A percentile compares a stretch with the other conserved stretches of the same genome.
Evolutionary conservation across 305 asterid genomes (phyloP).

Genomic region (Solanum hybrid): DNA sequence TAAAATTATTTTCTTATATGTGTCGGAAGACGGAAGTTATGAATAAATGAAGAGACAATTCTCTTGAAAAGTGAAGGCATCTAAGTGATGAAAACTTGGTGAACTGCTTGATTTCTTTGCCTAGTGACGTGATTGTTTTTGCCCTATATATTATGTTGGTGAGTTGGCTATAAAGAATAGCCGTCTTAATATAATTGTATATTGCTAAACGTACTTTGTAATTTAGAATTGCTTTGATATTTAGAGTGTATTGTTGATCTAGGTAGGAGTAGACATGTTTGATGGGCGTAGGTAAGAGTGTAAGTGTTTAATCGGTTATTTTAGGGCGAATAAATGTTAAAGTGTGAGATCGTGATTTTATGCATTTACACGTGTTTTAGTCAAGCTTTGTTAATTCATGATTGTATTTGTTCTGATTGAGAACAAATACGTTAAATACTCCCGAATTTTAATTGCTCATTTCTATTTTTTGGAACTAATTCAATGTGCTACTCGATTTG

Average conservation of each 20-base stretch:
- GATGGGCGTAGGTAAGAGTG: not conserved
- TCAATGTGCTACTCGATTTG: no score
- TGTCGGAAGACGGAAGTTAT: not conserved
- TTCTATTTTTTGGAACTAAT: no score
- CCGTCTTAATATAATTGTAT: not conserved
- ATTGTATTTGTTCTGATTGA: not conserved
- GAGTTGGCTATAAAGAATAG: not conserved
- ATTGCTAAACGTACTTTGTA: not conserved
- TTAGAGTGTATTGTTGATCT: not conserved
- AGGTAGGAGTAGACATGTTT: not conserved
- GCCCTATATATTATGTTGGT: not conserved
- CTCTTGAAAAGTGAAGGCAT: not conserved
- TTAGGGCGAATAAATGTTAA: not conserved
- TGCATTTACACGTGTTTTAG: no score
- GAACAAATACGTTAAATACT: not conserved
- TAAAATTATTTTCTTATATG: not conserved
- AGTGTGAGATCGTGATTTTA: not conserved
- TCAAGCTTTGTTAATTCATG: not conserved
- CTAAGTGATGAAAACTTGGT: not conserved
- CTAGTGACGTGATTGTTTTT: not conserved
- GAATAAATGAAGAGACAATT: not conserved
- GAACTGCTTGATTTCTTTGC: not conserved
- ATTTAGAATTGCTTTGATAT: not conserved
- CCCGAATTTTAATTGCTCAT: no score
- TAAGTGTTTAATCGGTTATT: no score